Evolutionary conservation across 257 asterid species (phyloP), one percentile per base, ranked within the genome.

Genomic region (Penstemon newberryi): DNA sequence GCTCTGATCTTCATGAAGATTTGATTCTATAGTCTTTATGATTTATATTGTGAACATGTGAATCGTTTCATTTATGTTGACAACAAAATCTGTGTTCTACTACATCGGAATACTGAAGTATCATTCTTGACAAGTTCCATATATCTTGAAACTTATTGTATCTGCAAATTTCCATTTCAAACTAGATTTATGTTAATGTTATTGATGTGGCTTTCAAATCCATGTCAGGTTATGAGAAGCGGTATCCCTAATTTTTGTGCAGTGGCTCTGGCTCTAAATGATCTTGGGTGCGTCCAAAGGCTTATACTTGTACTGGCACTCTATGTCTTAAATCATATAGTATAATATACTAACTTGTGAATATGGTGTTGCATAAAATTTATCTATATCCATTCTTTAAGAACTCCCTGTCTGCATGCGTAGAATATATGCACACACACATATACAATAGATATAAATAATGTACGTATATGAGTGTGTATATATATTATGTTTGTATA

Each of bases 241-340:
- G 99, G 99, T 36, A 51, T 93, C 69, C 99, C 97, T 41, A 93
- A 93, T 84, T 93, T 87, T 79, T 93, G 96, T 84, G 99, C 99
- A 39, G 99, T 93, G 79, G 96, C 99, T 73, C 83, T 93, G 69
- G 96, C 96, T 63, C 84, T 93, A 71, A 70, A 89, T 75, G 97
- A 91, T 72, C 76, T 94, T 76, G 99, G 99, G 99, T 93, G 80
- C 69, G 96, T 79, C 65, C 69, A 37, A 58, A 58, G 25, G n/a
- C 65, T 51, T 67, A 9, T 60, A 19, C 54, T 66, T 71, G 37
- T 15, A 38, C 65, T 67, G 45, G 55, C 66, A 47, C 44, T 53
- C 2, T 25, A 25, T 25, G 33, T 25, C 33, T 65, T 18, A 53
- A 37, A 61, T 68, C 50, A 41, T 45, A 19, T 72, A 12, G n/a